Percentiles rank a stretch among this genome's conserved stretches.
phyloP scores from a whole-genome alignment of 768 basidiomycete genomes.

The Podaxis sp. region DNA sequence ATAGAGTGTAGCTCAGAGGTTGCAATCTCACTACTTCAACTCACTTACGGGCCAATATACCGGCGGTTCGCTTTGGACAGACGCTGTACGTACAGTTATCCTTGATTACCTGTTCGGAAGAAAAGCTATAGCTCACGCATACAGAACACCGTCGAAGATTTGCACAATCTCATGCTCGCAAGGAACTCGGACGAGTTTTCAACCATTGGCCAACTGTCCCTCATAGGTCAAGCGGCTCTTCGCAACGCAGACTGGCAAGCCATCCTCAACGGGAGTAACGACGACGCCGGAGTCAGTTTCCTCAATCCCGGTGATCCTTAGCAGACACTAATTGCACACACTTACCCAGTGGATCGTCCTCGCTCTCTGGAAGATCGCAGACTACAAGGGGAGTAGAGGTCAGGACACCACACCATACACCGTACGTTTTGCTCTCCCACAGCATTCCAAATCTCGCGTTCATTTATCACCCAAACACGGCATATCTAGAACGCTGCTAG shows the following conservation, averaged over 20 bases:
- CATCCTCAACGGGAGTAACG: slow-evolving; percentile 47
- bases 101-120: background rate
- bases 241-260: slow-evolving; percentile 39
- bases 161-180: slow-evolving; percentile 58
- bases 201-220: slow-evolving; percentile 41
- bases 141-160: slow-evolving; percentile 55
- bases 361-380: slow-evolving; percentile 56
- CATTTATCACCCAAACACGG: background rate
- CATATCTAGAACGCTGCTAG: slow-evolving; percentile 40
- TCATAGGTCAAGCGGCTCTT: slow-evolving; percentile 42
- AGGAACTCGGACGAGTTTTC: slow-evolving; percentile 39
- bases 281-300: slow-evolving; percentile 46
- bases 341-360: slow-evolving; percentile 49
- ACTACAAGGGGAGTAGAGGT: slow-evolving; percentile 45
- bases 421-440: slow-evolving; percentile 19
- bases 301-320: background rate
- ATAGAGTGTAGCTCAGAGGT: slow-evolving; percentile 27
- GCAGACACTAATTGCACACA: background rate
- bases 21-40: slow-evolving; percentile 43
- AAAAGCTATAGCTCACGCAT: background rate
- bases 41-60: slow-evolving; percentile 38
- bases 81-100: slow-evolving; percentile 37
- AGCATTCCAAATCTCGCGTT: background rate
- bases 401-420: slow-evolving; percentile 27
- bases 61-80: slow-evolving; percentile 55